Conservation (phyloP, 106 monocot genomes). For the Xerophyta viscosa region DNA sequence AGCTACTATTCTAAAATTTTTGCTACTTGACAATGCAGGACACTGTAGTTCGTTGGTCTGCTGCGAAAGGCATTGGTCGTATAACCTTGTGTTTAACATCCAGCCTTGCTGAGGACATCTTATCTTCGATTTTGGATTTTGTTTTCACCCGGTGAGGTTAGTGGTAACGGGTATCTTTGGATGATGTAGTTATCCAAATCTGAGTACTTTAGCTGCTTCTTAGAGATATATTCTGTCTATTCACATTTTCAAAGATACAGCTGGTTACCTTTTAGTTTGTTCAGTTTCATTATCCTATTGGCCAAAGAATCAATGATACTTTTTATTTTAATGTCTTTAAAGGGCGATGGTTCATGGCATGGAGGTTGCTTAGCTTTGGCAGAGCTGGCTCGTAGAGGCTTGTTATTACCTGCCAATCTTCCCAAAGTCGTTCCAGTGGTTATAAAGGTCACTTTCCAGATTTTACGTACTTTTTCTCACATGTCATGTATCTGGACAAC, state of each 20-base stretch:
- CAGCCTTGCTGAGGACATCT: slow-evolving; percentile 67
- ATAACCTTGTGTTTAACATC: slow-evolving; percentile 77
- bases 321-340: slow-evolving; percentile 12
- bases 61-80: slow-evolving; percentile 96
- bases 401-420: slow-evolving; percentile 74
- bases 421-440: slow-evolving; percentile 86
- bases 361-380: slow-evolving; percentile 97
- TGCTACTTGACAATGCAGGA: slow-evolving; percentile 36
- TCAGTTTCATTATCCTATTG: too few relatives aligned
- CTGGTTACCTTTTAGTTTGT: too few relatives aligned
- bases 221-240: too few relatives aligned
- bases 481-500: too few relatives aligned
- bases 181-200: too few relatives aligned
- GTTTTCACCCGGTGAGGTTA: slow-evolving; percentile 87
- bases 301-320: too few relatives aligned
- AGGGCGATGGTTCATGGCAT: slow-evolving; percentile 99
- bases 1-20: too few relatives aligned
- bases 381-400: slow-evolving; percentile 92
- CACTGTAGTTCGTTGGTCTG: slow-evolving; percentile 94
- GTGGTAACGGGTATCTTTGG: background rate
- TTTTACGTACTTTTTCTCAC: too few relatives aligned
- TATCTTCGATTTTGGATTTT: slow-evolving; percentile 84
- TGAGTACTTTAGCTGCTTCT: too few relatives aligned
- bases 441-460: slow-evolving; percentile 76
- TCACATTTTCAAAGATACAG: too few relatives aligned